Base-by-base conservation (phyloP, 257 asterid species). In the Solanum ossicruentum region DNA sequence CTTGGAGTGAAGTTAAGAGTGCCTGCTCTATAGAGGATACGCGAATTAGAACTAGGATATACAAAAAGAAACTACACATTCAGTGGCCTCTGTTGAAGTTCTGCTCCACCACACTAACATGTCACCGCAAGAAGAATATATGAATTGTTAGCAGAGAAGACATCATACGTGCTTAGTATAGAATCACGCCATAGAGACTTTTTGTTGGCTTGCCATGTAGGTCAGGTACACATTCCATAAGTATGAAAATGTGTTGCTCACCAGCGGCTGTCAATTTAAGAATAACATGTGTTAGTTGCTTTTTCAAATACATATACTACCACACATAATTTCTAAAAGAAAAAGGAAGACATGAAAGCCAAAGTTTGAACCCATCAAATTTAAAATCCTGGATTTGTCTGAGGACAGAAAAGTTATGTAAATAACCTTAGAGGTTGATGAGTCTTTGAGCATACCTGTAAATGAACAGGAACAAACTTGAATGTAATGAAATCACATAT, bases 141-240 rank as follows among this genome's bases (percentile, higher is more conserved):
- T 52, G 66, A 78, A 78, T 52, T 28, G 66, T 52, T 78, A 52
- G 49, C 66, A 78, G 83, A 52, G 18, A 52, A 78, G 66, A 78
- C 65, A 5, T 52, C 28, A 78, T 52, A 78, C 28, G 17, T 26
- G 54, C 41, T 83, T 36, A 10, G 67, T 72, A 57, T 43, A 83
- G 80, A 10, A 87, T 88, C 90, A 89, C 69, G 79, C 71, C 20
- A 89, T 12, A 21, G 75, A 85, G 36, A 87, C 98, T 90, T 90
- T 96, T 49, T 85, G 92, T 72, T 88, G 89, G 90, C 91, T 91
- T 71, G 98, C 99, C 93, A 93, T 91, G 73, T 94, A 93, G 13
- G 99, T 94, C 84, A 94, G 80, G 90, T 96, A 96, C 84, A 96
- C 89, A 28, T 95, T 96, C 99, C 98, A 94, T 65, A 94, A 51